Base-by-base conservation (phyloP, 83 land plant species). In the Picea mariana region DNA sequence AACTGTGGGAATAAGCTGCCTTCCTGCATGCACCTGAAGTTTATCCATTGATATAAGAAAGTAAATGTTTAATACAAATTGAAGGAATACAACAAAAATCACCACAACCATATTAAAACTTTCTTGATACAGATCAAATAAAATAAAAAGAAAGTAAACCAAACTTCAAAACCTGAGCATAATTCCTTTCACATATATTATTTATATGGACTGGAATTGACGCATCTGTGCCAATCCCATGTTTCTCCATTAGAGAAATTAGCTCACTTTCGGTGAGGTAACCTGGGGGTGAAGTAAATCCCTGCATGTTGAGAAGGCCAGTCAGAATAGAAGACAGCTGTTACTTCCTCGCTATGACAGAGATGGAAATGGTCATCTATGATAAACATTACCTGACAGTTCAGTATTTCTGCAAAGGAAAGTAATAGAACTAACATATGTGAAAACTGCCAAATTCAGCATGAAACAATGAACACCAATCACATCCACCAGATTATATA, bases 181-280 rank as follows among this genome's bases (percentile, higher is more conserved):
- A 97, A 79, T 97, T 97, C n/a, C 99, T 95, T 72, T 97, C 98
- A 87, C 98, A 94, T 59, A 97, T 97, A 79, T 97, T 97, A 86
- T 97, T 97, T 60, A 97, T 97, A 84, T 97, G 99, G 20, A 97
- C 99, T 66, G 99, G 85, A 80, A 97, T 97, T 6, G 99, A 97
- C 69, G 99, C 99, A 90, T 97, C 99, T 58, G 99, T 97, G 76
- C 99, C 99, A 81, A 97, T 97, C 31, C 98, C 98, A 90, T 97
- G 83, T 86, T 95, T 97, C 85, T 97, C 99, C 99, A 97, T 97
- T 9, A 97, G 81, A 75, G 99, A 91, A 20, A 97, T 97, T 16
- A 97, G 92, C 73, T 97, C 99, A 89, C 99, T 97, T 81, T 97
- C 99, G 47, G 92, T 97, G 68, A 97, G 91, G 78, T 94, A 94